Conservation (phyloP, 2,329 filamentous ascomycete species). For the Diplodia sapinea region DNA sequence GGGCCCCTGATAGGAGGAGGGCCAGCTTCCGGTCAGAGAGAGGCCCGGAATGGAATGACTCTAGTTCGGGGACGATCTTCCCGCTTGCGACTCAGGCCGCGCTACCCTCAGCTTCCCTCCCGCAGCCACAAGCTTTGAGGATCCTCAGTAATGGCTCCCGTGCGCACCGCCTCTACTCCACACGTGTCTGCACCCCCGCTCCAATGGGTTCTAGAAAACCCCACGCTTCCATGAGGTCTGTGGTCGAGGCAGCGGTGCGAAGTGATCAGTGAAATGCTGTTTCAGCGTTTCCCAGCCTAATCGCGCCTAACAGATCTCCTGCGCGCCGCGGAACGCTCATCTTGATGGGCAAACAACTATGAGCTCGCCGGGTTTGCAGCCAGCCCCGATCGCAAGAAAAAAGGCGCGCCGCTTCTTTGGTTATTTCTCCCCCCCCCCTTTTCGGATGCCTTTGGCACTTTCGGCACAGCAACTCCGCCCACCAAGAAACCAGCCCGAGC, state of each 20-base stretch:
- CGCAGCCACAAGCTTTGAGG: constrained; percentile 18
- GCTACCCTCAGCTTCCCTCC: constrained; percentile 3
- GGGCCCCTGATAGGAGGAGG: neutral
- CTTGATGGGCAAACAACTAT: neutral
- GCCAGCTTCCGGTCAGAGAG: neutral
- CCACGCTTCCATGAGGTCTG: neutral
- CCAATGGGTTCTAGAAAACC: constrained; percentile 7
- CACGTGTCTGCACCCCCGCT: neutral
- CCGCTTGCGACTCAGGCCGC: constrained; percentile 22
- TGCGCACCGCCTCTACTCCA: constrained; percentile 16
- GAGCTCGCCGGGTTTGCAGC: neutral
- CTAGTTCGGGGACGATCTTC: constrained; percentile 17
- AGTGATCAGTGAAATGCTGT: neutral
- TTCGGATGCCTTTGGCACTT: no score
- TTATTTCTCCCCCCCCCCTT: no score
- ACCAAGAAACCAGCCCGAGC: no score
- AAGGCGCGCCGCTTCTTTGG: no score
- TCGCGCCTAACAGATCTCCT: neutral
- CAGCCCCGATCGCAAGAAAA: neutral
- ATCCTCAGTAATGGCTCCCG: constrained; percentile 11
- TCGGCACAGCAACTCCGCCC: no score
- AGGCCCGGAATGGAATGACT: constrained; percentile 5
- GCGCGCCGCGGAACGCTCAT: neutral
- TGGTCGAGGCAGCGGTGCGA: neutral
- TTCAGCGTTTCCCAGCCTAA: neutral